Conservation (phyloP, 2,329 filamentous ascomycete genomes). For the Aspergillus caelatus region DNA sequence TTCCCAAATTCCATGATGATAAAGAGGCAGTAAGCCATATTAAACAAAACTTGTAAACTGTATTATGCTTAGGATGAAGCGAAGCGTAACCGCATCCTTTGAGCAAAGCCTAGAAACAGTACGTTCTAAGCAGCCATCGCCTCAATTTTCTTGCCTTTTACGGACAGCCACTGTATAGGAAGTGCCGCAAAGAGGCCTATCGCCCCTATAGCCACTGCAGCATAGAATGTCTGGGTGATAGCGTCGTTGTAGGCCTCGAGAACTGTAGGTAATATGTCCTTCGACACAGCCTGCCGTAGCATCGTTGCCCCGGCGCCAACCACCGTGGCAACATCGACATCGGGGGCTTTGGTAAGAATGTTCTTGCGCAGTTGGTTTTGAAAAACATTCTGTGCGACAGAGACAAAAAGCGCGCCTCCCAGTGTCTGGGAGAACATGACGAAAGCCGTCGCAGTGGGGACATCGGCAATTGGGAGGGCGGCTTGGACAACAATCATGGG, state of each 20-base stretch:
- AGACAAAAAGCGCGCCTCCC: constrained; percentile 31
- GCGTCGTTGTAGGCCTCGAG: constrained; percentile 41
- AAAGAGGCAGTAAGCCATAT: background rate
- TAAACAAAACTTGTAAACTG: background rate
- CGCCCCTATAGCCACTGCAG: constrained; percentile 41
- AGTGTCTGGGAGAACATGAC: constrained; percentile 42
- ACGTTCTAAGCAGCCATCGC: constrained; percentile 13
- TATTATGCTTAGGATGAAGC: background rate
- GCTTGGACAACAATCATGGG: constrained; percentile 40
- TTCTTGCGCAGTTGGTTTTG: constrained; percentile 36
- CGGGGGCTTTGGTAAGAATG: constrained; percentile 28
- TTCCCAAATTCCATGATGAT: background rate
- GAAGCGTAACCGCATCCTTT: background rate
- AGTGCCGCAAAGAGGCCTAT: constrained; percentile 37
- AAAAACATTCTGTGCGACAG: constrained; percentile 43
- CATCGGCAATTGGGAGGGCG: constrained; percentile 32
- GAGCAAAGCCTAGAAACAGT: background rate
- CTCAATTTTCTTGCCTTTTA: constrained; percentile 41
- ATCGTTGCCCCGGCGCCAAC: constrained; percentile 42
- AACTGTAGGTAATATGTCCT: constrained; percentile 31
- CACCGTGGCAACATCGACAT: constrained; percentile 30
- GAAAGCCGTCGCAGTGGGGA: constrained; percentile 39
- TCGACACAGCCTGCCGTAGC: constrained; percentile 33
- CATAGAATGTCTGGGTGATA: constrained; percentile 43
- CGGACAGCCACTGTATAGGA: constrained; percentile 45